phyloP scores from a whole-genome alignment of 2,329 filamentous ascomycete species.

The Teratosphaeria gauchensis region DNA sequence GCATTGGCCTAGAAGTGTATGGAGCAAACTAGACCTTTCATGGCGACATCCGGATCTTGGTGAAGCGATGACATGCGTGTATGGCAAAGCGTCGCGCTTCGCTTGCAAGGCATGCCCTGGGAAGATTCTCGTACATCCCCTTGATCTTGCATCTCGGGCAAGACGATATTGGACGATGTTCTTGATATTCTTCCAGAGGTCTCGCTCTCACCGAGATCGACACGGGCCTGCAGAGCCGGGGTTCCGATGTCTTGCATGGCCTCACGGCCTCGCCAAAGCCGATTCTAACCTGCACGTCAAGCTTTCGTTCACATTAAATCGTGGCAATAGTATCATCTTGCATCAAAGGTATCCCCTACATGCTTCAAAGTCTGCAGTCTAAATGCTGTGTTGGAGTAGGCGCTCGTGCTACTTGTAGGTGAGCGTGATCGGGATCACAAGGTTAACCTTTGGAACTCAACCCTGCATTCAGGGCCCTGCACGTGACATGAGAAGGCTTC shows the following conservation, averaged over 20 bases:
- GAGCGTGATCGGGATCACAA: slow-evolving; percentile 3
- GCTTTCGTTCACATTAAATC: background rate
- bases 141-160: background rate
- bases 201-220: background rate
- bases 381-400: slow-evolving; percentile 5
- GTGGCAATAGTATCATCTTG: background rate
- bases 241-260: background rate
- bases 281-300: background rate
- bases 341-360: background rate
- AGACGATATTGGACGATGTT: too few relatives aligned
- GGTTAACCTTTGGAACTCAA: background rate
- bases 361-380: background rate
- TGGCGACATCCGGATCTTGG: background rate
- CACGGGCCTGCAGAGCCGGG: background rate
- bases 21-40: background rate
- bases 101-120: too few relatives aligned
- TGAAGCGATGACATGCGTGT: background rate
- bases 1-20: background rate
- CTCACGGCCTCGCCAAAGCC: background rate
- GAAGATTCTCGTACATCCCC: background rate
- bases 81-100: too few relatives aligned
- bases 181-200: background rate
- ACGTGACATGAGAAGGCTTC: background rate
- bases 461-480: background rate
- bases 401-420: slow-evolving; percentile 10